phyloP scores from a whole-genome alignment of 345 rosid species.

The Cardamine chenopodiifolia region DNA sequence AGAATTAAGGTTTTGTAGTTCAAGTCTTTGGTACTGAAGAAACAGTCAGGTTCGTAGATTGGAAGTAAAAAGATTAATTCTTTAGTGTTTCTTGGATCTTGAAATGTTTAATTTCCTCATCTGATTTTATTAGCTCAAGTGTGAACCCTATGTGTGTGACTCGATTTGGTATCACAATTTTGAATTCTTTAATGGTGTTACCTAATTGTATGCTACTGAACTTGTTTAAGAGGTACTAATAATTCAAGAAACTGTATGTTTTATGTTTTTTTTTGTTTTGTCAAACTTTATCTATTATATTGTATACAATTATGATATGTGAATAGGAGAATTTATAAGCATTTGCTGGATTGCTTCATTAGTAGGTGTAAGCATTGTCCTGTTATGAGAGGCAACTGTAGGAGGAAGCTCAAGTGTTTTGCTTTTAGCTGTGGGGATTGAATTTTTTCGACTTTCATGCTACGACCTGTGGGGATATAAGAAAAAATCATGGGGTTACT shows the following conservation, averaged over 20 bases:
- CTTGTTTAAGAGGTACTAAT: neutral
- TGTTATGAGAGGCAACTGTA: slow-evolving; percentile 31
- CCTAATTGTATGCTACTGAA: neutral
- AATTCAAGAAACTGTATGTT: neutral
- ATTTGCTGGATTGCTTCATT: slow-evolving; percentile 24
- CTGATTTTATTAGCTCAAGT: neutral
- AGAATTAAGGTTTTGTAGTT: slow-evolving; percentile 36
- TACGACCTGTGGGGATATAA: slow-evolving; percentile 48
- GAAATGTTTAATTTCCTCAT: neutral
- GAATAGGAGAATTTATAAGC: neutral
- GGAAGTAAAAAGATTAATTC: neutral
- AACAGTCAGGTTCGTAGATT: neutral
- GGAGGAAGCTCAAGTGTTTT: slow-evolving; percentile 31
- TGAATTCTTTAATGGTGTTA: neutral
- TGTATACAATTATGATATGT: neutral
- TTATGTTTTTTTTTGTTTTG: neutral
- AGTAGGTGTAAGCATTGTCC: slow-evolving; percentile 35
- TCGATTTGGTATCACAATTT: neutral
- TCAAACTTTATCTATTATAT: neutral
- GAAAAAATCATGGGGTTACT: slow-evolving; percentile 72
- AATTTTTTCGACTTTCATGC: slow-evolving; percentile 52
- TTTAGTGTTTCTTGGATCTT: slow-evolving; percentile 6
- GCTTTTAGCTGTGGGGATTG: slow-evolving; percentile 39
- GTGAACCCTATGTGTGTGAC: neutral
- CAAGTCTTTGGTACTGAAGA: neutral